Evolutionary conservation across 1,284 basidiomycete species (phyloP).

Genomic region (Rhodotorula glutinis): DNA sequence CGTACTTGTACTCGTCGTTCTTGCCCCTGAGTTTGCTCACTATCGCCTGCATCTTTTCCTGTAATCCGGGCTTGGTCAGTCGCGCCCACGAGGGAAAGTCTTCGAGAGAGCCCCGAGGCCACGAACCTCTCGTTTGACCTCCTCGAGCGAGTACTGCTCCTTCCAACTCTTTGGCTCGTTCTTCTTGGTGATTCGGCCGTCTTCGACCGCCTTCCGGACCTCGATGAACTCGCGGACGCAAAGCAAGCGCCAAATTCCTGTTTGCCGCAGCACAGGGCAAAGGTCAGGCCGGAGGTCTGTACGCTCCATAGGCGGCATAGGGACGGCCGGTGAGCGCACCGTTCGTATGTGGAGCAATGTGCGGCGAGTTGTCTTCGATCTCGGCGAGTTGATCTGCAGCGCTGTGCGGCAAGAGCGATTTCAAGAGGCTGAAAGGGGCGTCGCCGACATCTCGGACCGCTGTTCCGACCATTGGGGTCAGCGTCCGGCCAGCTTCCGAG

Average conservation of each 20-base stretch:
- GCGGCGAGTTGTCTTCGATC: constrained; percentile 29
- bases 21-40: constrained; percentile 19
- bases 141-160: constrained; percentile 17
- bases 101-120: no score
- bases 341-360: constrained; percentile 12
- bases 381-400: constrained; percentile 20
- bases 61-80: background rate
- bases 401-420: constrained; percentile 4
- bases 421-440: constrained; percentile 13
- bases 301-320: no score
- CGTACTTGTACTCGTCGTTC: constrained; percentile 10
- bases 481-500: no score
- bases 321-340: no score
- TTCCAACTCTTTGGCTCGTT: constrained; percentile 22
- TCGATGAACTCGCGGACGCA: constrained; percentile 33
- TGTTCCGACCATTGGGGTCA: no score
- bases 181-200: constrained; percentile 4
- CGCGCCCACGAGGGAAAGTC: background rate
- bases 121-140: constrained; percentile 26
- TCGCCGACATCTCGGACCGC: constrained; percentile 30
- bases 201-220: constrained; percentile 33
- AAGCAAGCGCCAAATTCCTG: constrained; percentile 29
- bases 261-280: no score
- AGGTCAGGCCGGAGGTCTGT: no score
- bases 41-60: constrained; percentile 25